Base-by-base conservation (phyloP, 2,329 filamentous ascomycete species). In the Cordyceps fumosorosea region DNA sequence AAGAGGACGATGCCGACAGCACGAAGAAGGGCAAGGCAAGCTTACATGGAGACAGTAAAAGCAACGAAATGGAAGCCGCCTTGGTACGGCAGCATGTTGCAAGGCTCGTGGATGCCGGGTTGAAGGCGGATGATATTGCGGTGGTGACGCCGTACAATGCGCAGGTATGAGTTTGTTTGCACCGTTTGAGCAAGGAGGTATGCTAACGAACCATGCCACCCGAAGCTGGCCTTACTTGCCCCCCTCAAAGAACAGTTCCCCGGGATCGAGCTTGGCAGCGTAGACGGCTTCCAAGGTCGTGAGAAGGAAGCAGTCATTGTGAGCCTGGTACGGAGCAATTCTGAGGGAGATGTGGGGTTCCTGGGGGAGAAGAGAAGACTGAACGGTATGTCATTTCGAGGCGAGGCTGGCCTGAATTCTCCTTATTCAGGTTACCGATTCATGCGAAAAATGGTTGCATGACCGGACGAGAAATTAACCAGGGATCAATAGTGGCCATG, bases 61-160 rank as follows among this genome's bases (percentile, higher is more conserved):
- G 89, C 77, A 98, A 98, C 71, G 89, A 92, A 69, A 89, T 91
- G 82, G 93, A 99, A 75, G 93, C 91, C 0, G 81, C 85, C 47
- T 79, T 98, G 59, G 93, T 96, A 7, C 85, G 82, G 64, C 80
- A 85, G 70, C 93, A 99, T 72, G 90, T 97, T 47, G 77, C 80
- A 62, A 84, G 83, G 65, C 78, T 99, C 47, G 83, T 96, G n/a
- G 80, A 84, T 26, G 88, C 91, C 0, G 95, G 95, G 0, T 84
- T 99, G 34, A 86, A 81, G 67, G 79, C 91, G 3, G 87, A 90
- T 69, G 91, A 97, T 70, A 93, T 99, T 69, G 95, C 93, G 1
- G 88, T 98, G 14, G 87, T 99, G 59, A 97, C 95, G 54, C 95
- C 95, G 45, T 99, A 99, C 77, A 98, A 97, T 76, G 95, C 91